Evolutionary conservation across 2,329 filamentous ascomycete species (phyloP), one percentile per base, ranked within the genome.

Genomic region (Cladophialophora immunda): DNA sequence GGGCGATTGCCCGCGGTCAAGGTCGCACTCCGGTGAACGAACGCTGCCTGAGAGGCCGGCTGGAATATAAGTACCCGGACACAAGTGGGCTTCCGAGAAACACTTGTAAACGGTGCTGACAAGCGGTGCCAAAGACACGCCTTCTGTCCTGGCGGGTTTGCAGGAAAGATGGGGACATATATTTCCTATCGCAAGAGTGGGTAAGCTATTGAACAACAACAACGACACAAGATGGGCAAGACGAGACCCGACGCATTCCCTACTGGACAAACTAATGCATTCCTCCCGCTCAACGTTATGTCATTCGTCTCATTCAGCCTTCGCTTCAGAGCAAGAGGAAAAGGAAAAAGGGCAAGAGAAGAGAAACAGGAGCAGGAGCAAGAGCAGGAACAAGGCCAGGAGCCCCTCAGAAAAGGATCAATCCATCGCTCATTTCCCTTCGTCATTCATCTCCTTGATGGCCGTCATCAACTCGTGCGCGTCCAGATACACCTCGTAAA

Each of bases 401-500:
- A 41, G 8, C 32, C 1, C 3, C 9, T 8, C 5, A 36, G 32
- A 36, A 9, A 5, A 36, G 15, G 9, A 36, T 2, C 4, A 19
- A 8, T 45, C 38, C 38, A 45, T 25, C 45, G 11, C 3, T 50
- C 45, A 50, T 15, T 50, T 50, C 22, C 45, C 45, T 19, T 47
- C 58, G 36, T 68, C 63, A 30, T 63, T 66, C 67, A 69, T 66
- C 60, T 66, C 64, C 41, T 61, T 62, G 57, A 69, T 69, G 30
- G 67, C 67, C 9, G 58, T 59, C 52, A 62, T 64, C 64, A 66
- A 67, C 61, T 64, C 67, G 30, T 58, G 55, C 7, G 67, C 62
- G 22, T 69, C 67, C 11, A 66, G 22, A 32, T 63, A 69, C 4
- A 69, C 67, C 38, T 69, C 59, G 45, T 69, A 69, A 47, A 62